These are phyloP conservation scores for Colletotrichum chrysophilum DNA, from an alignment of 2,329 filamentous ascomycete genomes.

Conservation along the genomic window DNA sequence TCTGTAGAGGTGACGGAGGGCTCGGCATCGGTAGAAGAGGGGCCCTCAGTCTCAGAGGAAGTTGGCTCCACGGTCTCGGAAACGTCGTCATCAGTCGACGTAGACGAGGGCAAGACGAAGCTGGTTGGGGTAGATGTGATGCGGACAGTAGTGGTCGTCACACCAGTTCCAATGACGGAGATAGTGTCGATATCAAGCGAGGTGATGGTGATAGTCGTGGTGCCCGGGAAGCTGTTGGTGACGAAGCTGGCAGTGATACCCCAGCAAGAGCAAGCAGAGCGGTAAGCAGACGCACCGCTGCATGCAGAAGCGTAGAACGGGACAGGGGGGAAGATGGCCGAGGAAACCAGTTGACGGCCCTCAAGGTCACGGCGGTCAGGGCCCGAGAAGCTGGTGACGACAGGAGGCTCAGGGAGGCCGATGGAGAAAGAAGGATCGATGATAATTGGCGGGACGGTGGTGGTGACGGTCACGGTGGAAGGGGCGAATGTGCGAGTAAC, in stretches of 20 bases:
- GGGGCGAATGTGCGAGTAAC: neutral
- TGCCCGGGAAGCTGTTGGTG: neutral
- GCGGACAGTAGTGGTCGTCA: neutral
- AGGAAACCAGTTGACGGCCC: neutral
- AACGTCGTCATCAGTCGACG: neutral
- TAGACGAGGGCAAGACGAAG: neutral
- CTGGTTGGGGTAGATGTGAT: neutral
- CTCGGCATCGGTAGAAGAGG: neutral
- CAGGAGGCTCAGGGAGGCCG: neutral
- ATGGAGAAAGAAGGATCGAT: neutral
- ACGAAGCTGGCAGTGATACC: conserved; percentile 21
- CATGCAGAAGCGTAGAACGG: conserved; percentile 30
- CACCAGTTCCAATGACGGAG: neutral
- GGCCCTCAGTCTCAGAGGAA: neutral
- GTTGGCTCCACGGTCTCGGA: neutral
- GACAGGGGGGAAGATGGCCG: neutral
- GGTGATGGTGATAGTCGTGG: neutral
- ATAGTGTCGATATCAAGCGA: neutral
- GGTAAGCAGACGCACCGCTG: conserved; percentile 22
- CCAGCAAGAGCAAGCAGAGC: conserved; percentile 31
- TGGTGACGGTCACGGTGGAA: neutral
- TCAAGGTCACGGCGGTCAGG: neutral
- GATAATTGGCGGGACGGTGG: neutral
- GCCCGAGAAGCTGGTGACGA: neutral
- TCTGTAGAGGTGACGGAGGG: neutral